Evolutionary conservation across 495 filamentous ascomycete species (phyloP).

Genomic region (Paragyromitra xinjiangensis): DNA sequence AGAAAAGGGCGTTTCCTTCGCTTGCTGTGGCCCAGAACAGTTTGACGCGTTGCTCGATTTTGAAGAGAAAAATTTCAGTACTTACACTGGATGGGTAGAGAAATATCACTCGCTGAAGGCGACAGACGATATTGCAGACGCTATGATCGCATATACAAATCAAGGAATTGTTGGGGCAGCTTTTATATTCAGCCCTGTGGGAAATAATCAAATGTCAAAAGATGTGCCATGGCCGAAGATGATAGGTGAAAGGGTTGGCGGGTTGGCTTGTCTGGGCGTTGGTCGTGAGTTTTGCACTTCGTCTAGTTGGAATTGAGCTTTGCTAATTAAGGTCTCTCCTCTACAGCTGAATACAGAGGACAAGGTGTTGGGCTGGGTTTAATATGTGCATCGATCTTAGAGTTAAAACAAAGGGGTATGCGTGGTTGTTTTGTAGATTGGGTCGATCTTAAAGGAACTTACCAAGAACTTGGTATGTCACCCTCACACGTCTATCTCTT

Average conservation of each 20-base stretch:
- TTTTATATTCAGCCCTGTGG: constrained; percentile 65
- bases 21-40: constrained; percentile 64
- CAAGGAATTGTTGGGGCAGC: constrained; percentile 65
- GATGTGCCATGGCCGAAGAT: constrained; percentile 69
- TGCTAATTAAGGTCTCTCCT: not conserved
- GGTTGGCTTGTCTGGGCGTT: constrained; percentile 70
- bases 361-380: constrained; percentile 55
- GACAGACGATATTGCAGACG: constrained; percentile 58
- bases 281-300: constrained; percentile 59
- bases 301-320: not conserved
- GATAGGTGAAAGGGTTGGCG: constrained; percentile 67
- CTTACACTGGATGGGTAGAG: constrained; percentile 58
- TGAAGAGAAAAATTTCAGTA: constrained; percentile 61
- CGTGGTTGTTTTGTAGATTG: constrained; percentile 59
- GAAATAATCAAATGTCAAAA: constrained; percentile 64
- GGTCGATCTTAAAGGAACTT: constrained; percentile 57
- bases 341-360: constrained; percentile 53
- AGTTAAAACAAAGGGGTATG: constrained; percentile 59
- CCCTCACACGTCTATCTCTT: not conserved
- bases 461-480: constrained; percentile 55
- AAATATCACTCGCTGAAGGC: constrained; percentile 55
- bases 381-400: constrained; percentile 57
- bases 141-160: constrained; percentile 55
- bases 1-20: constrained; percentile 59
- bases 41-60: constrained; percentile 66